These are phyloP conservation scores for Stipa capillata DNA, from an alignment of 176 grass and related monocot genomes.

Conservation along the genomic window DNA sequence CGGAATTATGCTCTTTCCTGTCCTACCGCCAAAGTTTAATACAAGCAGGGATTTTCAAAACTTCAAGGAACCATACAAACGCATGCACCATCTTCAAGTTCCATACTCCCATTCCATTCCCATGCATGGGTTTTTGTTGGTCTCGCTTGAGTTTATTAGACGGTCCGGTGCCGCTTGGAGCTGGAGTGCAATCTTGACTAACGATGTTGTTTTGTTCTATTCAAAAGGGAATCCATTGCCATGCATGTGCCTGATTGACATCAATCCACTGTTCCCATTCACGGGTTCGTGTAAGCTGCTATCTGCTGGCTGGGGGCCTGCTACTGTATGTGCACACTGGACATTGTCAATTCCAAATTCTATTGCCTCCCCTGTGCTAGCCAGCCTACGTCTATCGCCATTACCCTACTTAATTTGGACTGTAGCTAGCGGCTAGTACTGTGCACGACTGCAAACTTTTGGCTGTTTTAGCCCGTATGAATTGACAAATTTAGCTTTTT, in stretches of 20 bases:
- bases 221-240: neutral
- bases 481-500: too few relatives aligned
- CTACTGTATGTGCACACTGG: neutral
- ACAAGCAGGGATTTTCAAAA: too few relatives aligned
- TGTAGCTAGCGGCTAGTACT: too few relatives aligned
- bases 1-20: neutral
- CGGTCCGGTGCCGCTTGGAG: neutral
- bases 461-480: too few relatives aligned
- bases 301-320: neutral
- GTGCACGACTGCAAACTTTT: too few relatives aligned
- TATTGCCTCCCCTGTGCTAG: neutral
- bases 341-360: neutral
- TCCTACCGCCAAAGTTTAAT: neutral
- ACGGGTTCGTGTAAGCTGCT: neutral
- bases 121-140: neutral
- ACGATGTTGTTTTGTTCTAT: neutral
- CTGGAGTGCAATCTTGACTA: neutral
- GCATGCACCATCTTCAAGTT: neutral
- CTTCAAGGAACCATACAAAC: neutral
- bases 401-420: neutral
- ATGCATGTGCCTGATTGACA: neutral
- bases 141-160: too few relatives aligned
- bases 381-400: neutral
- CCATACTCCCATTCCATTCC: neutral
- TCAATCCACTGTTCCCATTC: neutral